Evolutionary conservation across 768 basidiomycete species (phyloP).

Genomic region (Boletus vermiculosoides): DNA sequence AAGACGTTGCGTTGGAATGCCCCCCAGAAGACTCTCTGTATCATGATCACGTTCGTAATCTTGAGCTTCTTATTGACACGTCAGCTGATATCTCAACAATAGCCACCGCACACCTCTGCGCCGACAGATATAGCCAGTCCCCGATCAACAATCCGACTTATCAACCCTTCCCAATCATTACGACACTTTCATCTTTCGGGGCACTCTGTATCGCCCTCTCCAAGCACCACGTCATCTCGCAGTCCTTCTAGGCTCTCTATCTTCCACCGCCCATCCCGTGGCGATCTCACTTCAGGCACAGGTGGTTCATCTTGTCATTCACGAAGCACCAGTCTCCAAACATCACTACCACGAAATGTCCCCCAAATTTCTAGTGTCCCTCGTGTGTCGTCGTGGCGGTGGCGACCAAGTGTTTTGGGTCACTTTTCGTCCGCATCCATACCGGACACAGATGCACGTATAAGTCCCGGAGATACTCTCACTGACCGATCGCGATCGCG

Average conservation of each 20-base stretch:
- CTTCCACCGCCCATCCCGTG: conserved; percentile 37
- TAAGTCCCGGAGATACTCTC: conserved; percentile 41
- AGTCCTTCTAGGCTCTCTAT: conserved; percentile 44
- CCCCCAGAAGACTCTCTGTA: conserved; percentile 13
- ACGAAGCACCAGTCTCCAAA: conserved; percentile 51
- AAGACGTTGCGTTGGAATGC: conserved; percentile 29
- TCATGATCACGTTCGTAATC: conserved; percentile 31
- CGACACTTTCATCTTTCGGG: conserved; percentile 45
- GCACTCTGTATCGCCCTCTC: conserved; percentile 41
- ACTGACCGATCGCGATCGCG: conserved; percentile 51
- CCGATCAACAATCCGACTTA: conserved; percentile 35
- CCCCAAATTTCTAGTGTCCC: conserved; percentile 7
- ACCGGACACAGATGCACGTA: conserved; percentile 43
- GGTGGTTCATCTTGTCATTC: conserved; percentile 39
- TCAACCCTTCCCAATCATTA: conserved; percentile 39
- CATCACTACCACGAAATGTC: conserved; percentile 31
- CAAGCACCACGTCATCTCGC: conserved; percentile 34
- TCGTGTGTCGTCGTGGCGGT: conserved; percentile 39
- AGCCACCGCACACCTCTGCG: conserved; percentile 24
- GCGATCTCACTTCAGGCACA: conserved; percentile 27
- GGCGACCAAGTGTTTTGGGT: conserved; percentile 65
- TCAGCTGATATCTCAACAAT: conserved; percentile 18
- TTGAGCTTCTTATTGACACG: conserved; percentile 20
- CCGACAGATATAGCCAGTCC: conserved; percentile 27
- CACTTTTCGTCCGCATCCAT: conserved; percentile 56